phyloP scores from a whole-genome alignment of 805 yeast species.

The Candida succiphila region DNA sequence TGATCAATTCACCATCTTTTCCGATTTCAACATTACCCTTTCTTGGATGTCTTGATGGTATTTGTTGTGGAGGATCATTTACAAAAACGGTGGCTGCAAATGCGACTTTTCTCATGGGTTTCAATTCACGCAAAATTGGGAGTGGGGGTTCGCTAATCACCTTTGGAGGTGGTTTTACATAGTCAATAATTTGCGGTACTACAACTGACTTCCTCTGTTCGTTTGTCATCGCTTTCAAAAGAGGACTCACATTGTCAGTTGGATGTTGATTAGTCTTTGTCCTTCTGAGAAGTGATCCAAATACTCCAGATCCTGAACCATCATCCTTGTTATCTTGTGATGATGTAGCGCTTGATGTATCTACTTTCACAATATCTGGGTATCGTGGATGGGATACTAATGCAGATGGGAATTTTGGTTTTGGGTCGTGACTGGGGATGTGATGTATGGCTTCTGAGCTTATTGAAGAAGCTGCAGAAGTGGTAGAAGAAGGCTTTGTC shows the following conservation, averaged over 20 bases:
- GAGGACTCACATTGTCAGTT: slow-evolving; percentile 6
- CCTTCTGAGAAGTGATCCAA: slow-evolving; percentile 21
- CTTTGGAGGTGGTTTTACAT: slow-evolving; percentile 21
- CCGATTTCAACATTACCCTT: slow-evolving; percentile 56
- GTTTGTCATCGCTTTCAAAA: neutral
- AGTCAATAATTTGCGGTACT: slow-evolving; percentile 5
- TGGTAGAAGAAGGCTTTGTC: neutral
- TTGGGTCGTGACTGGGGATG: slow-evolving; percentile 42
- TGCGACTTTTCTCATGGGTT: slow-evolving; percentile 50
- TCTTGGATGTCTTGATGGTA: slow-evolving; percentile 78
- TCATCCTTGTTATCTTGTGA: no score
- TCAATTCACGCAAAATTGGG: slow-evolving; percentile 13
- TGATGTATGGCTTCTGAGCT: slow-evolving; percentile 15
- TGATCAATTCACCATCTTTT: slow-evolving; percentile 22
- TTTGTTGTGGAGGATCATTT: slow-evolving; percentile 88
- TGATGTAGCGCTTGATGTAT: slow-evolving; percentile 5
- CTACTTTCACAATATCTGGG: slow-evolving; percentile 7
- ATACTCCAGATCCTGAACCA: slow-evolving; percentile 11
- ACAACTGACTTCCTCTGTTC: neutral
- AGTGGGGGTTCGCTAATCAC: slow-evolving; percentile 18
- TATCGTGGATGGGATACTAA: slow-evolving; percentile 23
- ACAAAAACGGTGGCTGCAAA: slow-evolving; percentile 69
- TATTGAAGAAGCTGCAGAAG: slow-evolving; percentile 15
- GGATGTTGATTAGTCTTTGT: slow-evolving; percentile 12
- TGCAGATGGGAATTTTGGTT: slow-evolving; percentile 39